Conservation (phyloP, 192 early-diverging fungal genomes). For the Funneliformis geosporum region DNA sequence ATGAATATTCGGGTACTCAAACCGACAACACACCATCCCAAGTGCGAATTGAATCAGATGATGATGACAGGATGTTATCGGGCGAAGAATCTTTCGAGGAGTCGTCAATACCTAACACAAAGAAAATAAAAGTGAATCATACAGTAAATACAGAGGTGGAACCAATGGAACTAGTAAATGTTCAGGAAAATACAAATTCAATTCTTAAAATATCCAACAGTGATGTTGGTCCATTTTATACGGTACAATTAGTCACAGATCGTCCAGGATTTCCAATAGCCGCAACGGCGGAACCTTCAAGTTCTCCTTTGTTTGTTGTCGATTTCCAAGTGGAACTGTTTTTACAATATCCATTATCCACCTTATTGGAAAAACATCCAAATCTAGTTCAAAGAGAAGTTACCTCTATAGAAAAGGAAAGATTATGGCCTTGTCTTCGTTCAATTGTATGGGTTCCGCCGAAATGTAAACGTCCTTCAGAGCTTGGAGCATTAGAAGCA, state of each 20-base stretch:
- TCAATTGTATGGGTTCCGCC: not conserved
- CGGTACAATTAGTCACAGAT: not conserved
- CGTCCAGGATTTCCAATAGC: constrained; percentile 1
- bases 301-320: not conserved
- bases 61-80: not conserved
- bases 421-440: constrained; percentile 11
- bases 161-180: not conserved
- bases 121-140: not conserved
- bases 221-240: not conserved
- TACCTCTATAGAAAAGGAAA: not conserved
- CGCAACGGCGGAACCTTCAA: not conserved
- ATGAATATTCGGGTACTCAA: constrained; percentile 1
- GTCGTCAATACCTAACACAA: not conserved
- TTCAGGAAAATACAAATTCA: not conserved
- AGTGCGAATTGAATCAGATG: constrained; percentile 16
- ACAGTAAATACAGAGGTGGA: not conserved
- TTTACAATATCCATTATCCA: not conserved
- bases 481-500: not conserved
- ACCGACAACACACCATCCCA: not conserved
- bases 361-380: not conserved
- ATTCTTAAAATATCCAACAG: not conserved
- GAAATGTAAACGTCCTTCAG: not conserved
- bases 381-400: not conserved
- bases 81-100: not conserved
- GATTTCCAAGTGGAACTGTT: constrained; percentile 15